phyloP scores from a whole-genome alignment of 345 rosid genomes.

The Moringa oleifera region DNA sequence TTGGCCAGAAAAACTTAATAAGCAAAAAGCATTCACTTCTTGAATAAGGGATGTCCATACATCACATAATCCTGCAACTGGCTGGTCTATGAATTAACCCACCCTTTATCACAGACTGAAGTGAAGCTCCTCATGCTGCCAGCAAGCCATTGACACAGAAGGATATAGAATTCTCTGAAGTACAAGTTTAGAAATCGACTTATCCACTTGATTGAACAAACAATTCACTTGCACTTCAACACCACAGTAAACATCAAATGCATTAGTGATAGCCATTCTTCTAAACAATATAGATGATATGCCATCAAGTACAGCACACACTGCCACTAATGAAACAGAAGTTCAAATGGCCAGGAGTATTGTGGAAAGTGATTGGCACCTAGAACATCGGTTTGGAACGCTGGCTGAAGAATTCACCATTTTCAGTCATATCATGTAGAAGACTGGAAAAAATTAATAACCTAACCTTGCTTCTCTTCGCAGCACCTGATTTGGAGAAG shows the following conservation, averaged over 20 bases:
- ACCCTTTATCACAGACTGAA: too few species aligned
- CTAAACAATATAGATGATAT: background rate
- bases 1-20: too few species aligned
- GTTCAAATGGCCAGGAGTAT: background rate
- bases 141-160: too few species aligned
- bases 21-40: too few species aligned
- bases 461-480: conserved; percentile 76
- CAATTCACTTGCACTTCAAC: background rate
- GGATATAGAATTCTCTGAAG: too few species aligned
- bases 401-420: background rate
- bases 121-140: too few species aligned
- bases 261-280: background rate
- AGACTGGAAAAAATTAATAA: conserved; percentile 17
- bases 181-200: too few species aligned
- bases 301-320: background rate
- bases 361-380: background rate
- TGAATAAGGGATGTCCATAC: too few species aligned
- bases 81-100: too few species aligned
- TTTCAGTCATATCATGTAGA: background rate
- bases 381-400: conserved; percentile 1
- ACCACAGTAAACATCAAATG: background rate
- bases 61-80: too few species aligned
- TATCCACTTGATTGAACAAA: too few species aligned
- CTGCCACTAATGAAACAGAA: conserved; percentile 1
- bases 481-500: conserved; percentile 45